Evolutionary conservation across 2,329 filamentous ascomycete genomes (phyloP).

Genomic region (Aureobasidium uvarum): DNA sequence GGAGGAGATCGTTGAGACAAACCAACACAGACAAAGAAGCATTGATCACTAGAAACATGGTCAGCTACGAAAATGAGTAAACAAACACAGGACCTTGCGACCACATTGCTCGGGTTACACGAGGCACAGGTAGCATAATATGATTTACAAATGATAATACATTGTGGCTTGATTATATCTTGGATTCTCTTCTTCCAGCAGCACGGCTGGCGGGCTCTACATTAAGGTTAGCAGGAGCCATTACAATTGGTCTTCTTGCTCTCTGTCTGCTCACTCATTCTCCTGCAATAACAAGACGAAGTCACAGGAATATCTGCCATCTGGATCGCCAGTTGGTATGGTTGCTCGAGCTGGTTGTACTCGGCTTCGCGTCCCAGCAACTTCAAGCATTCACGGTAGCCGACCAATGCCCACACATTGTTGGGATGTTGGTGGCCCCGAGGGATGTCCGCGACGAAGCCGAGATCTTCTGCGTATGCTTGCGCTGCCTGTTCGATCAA

Average conservation of each 20-base stretch:
- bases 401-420: conserved; percentile 74
- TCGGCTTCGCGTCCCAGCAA: conserved; percentile 54
- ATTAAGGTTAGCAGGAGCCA: background rate
- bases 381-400: conserved; percentile 67
- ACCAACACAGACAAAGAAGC: background rate
- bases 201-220: background rate
- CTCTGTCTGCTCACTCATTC: conserved; percentile 20
- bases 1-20: background rate
- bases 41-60: too few species aligned
- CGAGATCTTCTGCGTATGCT: conserved; percentile 44
- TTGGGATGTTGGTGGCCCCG: conserved; percentile 65
- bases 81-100: background rate
- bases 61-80: background rate
- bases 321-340: conserved; percentile 54
- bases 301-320: conserved; percentile 60
- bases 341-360: conserved; percentile 48
- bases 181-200: background rate
- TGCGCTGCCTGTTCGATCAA: conserved; percentile 41
- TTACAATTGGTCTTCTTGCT: conserved; percentile 5
- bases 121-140: background rate
- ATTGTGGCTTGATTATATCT: background rate
- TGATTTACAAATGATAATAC: background rate
- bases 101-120: background rate
- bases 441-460: conserved; percentile 53
- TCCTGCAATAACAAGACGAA: conserved; percentile 59